Evolutionary conservation across 2,329 filamentous ascomycete species (phyloP).

Genomic region (Rutstroemia sp.): DNA sequence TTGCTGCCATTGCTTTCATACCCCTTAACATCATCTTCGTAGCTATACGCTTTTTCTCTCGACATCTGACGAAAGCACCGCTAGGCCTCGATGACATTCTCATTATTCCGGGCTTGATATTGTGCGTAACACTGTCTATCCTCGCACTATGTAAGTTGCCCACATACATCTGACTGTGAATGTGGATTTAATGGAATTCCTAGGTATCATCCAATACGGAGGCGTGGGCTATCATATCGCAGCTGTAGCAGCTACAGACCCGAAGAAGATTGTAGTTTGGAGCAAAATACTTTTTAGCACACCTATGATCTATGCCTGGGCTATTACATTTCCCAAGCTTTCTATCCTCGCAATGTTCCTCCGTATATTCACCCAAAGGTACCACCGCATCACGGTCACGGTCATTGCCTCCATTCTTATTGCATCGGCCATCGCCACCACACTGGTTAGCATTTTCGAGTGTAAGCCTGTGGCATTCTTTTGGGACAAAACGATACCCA

Average conservation of each 20-base stretch:
- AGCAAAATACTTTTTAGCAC: background rate
- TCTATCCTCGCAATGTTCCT: background rate
- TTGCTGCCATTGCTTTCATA: background rate
- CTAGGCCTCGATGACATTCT: background rate
- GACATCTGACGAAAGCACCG: background rate
- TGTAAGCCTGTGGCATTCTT: too few relatives aligned
- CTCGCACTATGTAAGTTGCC: too few relatives aligned
- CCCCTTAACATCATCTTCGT: background rate
- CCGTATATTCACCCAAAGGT: background rate
- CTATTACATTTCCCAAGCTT: conserved; percentile 1
- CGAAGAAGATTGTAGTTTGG: background rate
- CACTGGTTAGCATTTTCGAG: too few relatives aligned
- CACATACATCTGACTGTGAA: too few relatives aligned
- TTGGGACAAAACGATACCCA: too few relatives aligned
- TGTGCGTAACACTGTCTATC: too few relatives aligned
- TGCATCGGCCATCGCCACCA: too few relatives aligned
- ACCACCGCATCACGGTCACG: background rate
- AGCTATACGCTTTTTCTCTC: background rate
- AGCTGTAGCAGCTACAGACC: background rate
- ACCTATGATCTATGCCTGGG: background rate
- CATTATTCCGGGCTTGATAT: background rate
- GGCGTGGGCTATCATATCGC: background rate
- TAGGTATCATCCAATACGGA: background rate
- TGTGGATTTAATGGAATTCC: too few relatives aligned
- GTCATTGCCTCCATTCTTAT: background rate